Conservation (phyloP, 768 basidiomycete species). For the Crucibulum laeve region DNA sequence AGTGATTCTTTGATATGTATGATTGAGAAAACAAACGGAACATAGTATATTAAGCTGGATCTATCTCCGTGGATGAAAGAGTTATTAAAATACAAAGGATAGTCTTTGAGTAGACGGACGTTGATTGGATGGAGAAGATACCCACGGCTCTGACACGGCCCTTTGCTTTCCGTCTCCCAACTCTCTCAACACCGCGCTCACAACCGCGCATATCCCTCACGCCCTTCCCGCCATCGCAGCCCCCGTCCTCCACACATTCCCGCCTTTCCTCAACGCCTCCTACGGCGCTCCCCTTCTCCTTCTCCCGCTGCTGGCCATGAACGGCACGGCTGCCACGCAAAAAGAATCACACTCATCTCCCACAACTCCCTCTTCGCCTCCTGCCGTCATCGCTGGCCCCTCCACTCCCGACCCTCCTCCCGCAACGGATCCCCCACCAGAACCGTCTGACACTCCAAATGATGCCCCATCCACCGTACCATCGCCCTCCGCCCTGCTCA, state of each 20-base stretch:
- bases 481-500: not conserved
- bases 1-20: too few relatives aligned
- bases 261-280: slow-evolving; percentile 20
- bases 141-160: too few relatives aligned
- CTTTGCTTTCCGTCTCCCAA: too few relatives aligned
- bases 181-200: too few relatives aligned
- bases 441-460: slow-evolving; percentile 2
- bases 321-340: slow-evolving; percentile 31
- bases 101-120: too few relatives aligned
- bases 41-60: too few relatives aligned
- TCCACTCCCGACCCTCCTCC: slow-evolving; percentile 19
- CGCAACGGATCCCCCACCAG: slow-evolving; percentile 6
- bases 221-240: not conserved
- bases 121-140: too few relatives aligned
- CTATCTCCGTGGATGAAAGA: too few relatives aligned
- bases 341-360: slow-evolving; percentile 23
- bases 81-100: too few relatives aligned
- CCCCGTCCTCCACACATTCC: slow-evolving; percentile 10
- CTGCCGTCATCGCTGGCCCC: slow-evolving; percentile 18
- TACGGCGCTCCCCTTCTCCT: slow-evolving; percentile 6
- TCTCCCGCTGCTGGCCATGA: slow-evolving; percentile 37
- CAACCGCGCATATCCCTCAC: too few relatives aligned
- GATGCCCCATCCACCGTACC: not conserved
- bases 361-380: slow-evolving; percentile 19
- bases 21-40: too few relatives aligned